phyloP scores from a whole-genome alignment of 768 basidiomycete species.

The Mrakia hoshinonis region DNA sequence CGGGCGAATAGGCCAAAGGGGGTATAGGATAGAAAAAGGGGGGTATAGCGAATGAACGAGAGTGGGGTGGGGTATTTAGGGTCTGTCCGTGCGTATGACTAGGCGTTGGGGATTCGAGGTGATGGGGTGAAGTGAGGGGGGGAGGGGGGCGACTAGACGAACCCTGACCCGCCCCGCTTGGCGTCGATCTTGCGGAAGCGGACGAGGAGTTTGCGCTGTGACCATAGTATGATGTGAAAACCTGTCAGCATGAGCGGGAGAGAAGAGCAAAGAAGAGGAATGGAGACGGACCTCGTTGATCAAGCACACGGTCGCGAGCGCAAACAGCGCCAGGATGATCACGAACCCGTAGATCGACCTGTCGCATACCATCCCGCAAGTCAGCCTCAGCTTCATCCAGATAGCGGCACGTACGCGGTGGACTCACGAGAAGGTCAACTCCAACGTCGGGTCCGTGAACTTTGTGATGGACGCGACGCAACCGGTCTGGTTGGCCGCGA shows the following conservation, averaged over 20 bases:
- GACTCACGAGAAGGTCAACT: constrained; percentile 76
- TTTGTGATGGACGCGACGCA: constrained; percentile 35
- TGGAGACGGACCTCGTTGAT: constrained; percentile 58
- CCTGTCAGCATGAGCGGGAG: not conserved
- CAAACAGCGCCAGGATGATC: constrained; percentile 63
- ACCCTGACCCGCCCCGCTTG: constrained; percentile 18
- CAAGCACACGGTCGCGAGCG: constrained; percentile 73
- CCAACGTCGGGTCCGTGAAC: constrained; percentile 63
- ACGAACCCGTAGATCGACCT: constrained; percentile 65
- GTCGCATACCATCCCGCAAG: not conserved
- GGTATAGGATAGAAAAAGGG: no score
- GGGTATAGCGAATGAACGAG: no score
- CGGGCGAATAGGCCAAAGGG: no score
- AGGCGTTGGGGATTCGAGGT: no score
- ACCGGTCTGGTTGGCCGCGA: constrained; percentile 40
- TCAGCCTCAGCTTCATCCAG: not conserved
- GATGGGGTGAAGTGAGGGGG: not conserved
- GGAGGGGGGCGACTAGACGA: constrained; percentile 1
- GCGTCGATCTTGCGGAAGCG: constrained; percentile 18
- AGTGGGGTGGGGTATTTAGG: no score
- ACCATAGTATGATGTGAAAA: not conserved
- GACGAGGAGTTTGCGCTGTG: constrained; percentile 4
- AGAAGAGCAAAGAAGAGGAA: not conserved
- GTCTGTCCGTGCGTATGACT: no score
- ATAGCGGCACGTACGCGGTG: not conserved